These are phyloP conservation scores for Furcasterigmium sp. DNA, from an alignment of 2,329 filamentous ascomycete genomes.

Conservation along the genomic window DNA sequence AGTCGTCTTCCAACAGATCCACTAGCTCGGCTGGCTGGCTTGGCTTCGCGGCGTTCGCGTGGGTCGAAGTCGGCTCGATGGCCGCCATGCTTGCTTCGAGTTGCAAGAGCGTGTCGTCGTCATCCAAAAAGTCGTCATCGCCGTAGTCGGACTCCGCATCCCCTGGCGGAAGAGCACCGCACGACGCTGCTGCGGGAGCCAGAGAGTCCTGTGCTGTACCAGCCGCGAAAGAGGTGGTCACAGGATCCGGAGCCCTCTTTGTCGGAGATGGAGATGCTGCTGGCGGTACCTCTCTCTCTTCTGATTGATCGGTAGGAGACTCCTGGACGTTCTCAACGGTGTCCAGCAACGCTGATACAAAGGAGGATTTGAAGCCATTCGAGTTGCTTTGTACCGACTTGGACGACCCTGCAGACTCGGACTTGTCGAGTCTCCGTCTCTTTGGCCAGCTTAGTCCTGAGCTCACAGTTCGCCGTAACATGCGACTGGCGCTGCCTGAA, in stretches of 20 bases:
- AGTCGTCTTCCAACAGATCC: conserved; percentile 44
- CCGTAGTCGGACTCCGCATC: conserved; percentile 42
- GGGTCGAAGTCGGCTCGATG: conserved; percentile 12
- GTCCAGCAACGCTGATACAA: conserved; percentile 60
- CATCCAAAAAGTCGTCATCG: conserved; percentile 43
- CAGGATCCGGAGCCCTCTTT: too few relatives aligned
- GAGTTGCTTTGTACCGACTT: background rate
- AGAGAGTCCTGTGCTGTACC: too few relatives aligned
- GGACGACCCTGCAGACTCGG: background rate
- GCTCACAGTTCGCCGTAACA: conserved; percentile 60
- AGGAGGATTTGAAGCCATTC: conserved; percentile 48
- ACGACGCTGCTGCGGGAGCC: background rate
- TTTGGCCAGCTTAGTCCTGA: conserved; percentile 70
- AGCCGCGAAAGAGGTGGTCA: too few relatives aligned
- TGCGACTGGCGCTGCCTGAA: conserved; percentile 28
- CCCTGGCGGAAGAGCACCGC: background rate
- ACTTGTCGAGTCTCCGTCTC: conserved; percentile 50
- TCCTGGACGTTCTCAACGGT: conserved; percentile 55
- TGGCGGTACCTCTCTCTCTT: conserved; percentile 18
- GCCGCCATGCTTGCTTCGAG: conserved; percentile 39
- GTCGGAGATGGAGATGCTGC: conserved; percentile 38
- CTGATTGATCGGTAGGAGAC: conserved; percentile 19
- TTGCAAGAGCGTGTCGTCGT: conserved; percentile 53
- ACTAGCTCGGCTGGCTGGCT: conserved; percentile 5
- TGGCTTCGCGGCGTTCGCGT: background rate